Base-by-base conservation (phyloP, 768 basidiomycete species). In the Serendipita sp. region DNA sequence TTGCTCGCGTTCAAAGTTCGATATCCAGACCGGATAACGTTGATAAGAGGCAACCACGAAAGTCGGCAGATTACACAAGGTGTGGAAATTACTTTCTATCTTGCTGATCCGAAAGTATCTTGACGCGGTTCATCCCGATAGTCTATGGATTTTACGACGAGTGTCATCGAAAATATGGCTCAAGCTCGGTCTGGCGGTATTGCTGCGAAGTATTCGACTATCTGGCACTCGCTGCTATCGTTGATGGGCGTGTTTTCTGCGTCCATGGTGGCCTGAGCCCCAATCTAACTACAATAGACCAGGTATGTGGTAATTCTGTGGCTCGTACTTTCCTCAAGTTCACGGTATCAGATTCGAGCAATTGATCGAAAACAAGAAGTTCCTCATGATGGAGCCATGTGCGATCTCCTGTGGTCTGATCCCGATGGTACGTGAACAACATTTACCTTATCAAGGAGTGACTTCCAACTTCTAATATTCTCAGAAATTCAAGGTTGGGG, bases 391-490 rank as follows among this genome's bases (percentile, higher is more conserved):
- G 95, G 95, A 11, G 86, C 93, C 5, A 97, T 98, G 95, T 98
- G 95, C 71, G 87, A 97, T 71, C 81, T 98, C 11, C 96, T 98
- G 92, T 98, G 95, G 95, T 92, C 89, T 40, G 94, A 97, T 73
- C 94, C 88, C 2, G 93, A 97, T 70, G 90, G 95, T 46, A 86
- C 95, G 44, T 87, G 90, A 44, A 93, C 88, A 45, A 31, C 10
- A 31, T 6, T n/a, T 36, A 4, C 37, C 13, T 40, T 13, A 13
- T 40, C 2, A 40, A 13, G 13, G 6, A 34, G 34, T 1, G 3
- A n/a, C 31, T 3, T 27, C 10, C 3, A 34, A 60, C 16, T 10
- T 34, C 31, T 27, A 11, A 1, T 6, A 23, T n/a, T 18, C 6
- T 23, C 33, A 60, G 55, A 60, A n/a, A 60, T 60, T 16, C 23